Base-by-base conservation (phyloP, 2,329 filamentous ascomycete species). In the Nectriaceae sp. region DNA sequence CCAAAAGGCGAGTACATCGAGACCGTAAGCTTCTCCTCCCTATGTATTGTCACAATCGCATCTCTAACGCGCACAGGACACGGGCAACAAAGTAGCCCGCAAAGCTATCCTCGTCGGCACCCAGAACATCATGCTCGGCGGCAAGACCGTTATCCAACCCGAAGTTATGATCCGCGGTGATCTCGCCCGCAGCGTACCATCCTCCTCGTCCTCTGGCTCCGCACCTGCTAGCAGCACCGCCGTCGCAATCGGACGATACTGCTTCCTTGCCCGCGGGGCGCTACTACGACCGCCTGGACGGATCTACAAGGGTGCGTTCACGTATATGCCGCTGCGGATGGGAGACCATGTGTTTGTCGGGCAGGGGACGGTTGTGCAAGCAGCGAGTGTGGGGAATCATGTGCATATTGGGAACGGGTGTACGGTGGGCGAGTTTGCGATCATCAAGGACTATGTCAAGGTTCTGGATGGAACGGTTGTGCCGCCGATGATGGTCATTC, bases 51-150 rank as follows among this genome's bases (percentile, higher is more conserved):
- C 3, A 41, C 33, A 1, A 3, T 18, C 31, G 47, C 40, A 18
- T 31, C 24, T 21, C 40, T 50, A 21, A 58, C 41, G 11, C 40
- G 31, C 29, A 18, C 59, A 96, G 92, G 93, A 97, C 73, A 96
- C 92, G 3, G 94, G 94, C 59, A 99, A 99, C 81, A 97, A 97
- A 75, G 94, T 99, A 63, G 93, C 92, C 33, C 90, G 94, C 58
- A 90, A 90, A 60, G 89, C 90, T 53, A 86, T 88, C 66, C 90
- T 99, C 60, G 89, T 96, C 64, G 94, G 94, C 63, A 97, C 93
- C 19, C 91, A 96, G 61, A 96, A 97, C 73, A 97, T 99, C 72
- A 96, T 96, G 71, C 87, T 99, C 2, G 94, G 91, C 60, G 94
- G 94, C 55, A 96, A 90, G 72, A 96, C 92, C 1, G 90, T 97